phyloP scores from a whole-genome alignment of 1,284 basidiomycete genomes.

The Microbotryum saponariae region DNA sequence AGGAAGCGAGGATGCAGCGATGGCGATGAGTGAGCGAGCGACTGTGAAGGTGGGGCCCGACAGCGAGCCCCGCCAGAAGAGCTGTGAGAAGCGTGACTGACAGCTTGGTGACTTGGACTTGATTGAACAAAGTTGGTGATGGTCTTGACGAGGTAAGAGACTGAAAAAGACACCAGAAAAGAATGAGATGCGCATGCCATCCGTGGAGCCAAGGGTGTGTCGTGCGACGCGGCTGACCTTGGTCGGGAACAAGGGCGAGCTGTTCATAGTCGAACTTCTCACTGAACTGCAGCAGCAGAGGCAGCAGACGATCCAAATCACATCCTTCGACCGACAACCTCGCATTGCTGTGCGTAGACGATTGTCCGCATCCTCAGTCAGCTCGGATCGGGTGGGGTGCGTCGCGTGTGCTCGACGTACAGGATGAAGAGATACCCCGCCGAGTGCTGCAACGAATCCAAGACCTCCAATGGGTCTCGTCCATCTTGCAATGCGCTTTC shows the following conservation, averaged over 20 bases:
- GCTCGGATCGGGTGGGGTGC: background rate
- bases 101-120: slow-evolving; percentile 38
- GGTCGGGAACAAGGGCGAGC: slow-evolving; percentile 57
- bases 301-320: slow-evolving; percentile 44
- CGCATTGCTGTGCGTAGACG: slow-evolving; percentile 9
- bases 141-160: slow-evolving; percentile 50
- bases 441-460: slow-evolving; percentile 53
- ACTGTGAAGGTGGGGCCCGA: slow-evolving; percentile 27
- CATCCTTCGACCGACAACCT: slow-evolving; percentile 49
- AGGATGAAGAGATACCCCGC: slow-evolving; percentile 60
- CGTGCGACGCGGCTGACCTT: slow-evolving; percentile 47
- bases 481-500: slow-evolving; percentile 5
- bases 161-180: slow-evolving; percentile 5
- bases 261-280: slow-evolving; percentile 52
- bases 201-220: background rate
- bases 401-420: slow-evolving; percentile 46
- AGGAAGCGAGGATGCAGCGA: background rate
- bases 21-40: background rate
- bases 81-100: slow-evolving; percentile 30
- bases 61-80: background rate
- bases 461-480: slow-evolving; percentile 52
- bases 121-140: slow-evolving; percentile 44
- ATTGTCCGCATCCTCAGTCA: background rate
- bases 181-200: background rate
- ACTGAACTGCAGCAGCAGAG: slow-evolving; percentile 54